A percentile compares a stretch with the other conserved stretches of the same genome.
Evolutionary conservation across 768 basidiomycete genomes (phyloP).

Genomic region (Dendrothele bispora): DNA sequence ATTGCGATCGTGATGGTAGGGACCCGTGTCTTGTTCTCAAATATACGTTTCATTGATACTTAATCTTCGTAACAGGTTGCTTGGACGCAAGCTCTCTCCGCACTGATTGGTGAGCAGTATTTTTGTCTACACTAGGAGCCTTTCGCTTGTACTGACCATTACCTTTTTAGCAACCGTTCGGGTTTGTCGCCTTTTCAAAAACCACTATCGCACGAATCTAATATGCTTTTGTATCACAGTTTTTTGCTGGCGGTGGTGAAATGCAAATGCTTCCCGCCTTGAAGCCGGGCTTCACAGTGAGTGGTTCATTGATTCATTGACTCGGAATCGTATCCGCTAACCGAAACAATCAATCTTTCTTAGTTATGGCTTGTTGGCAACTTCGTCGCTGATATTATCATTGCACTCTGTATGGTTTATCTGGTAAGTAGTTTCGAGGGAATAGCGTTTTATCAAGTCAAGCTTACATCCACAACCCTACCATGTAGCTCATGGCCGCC

Average conservation of each 20-base stretch:
- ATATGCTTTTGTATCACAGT: not conserved
- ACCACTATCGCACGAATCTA: not conserved
- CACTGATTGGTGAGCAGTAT: slow-evolving; percentile 3
- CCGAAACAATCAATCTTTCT: not conserved
- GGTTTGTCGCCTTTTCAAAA: not conserved
- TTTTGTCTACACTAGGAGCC: not conserved
- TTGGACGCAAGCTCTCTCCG: slow-evolving; percentile 9
- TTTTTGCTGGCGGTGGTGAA: not conserved
- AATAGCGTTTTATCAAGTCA: not conserved
- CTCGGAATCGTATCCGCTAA: not conserved
- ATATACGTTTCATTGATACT: not conserved
- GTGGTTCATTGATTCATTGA: too few relatives aligned
- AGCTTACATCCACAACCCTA: not conserved
- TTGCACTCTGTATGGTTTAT: slow-evolving; percentile 23
- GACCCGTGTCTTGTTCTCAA: not conserved
- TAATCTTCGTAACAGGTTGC: slow-evolving; percentile 7
- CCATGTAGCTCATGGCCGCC: slow-evolving; percentile 10
- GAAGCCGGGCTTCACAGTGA: slow-evolving; percentile 1
- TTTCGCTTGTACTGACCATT: not conserved
- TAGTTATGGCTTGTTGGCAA: slow-evolving; percentile 25
- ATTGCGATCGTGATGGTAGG: not conserved
- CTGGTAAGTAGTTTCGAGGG: slow-evolving; percentile 18
- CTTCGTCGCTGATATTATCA: slow-evolving; percentile 23
- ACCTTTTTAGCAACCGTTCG: not conserved
- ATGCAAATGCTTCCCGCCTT: slow-evolving; percentile 2